A percentile compares a stretch with the other conserved stretches of the same genome.
Evolutionary conservation across 2,329 filamentous ascomycete species (phyloP).

Genomic region (Cordyceps sp.): DNA sequence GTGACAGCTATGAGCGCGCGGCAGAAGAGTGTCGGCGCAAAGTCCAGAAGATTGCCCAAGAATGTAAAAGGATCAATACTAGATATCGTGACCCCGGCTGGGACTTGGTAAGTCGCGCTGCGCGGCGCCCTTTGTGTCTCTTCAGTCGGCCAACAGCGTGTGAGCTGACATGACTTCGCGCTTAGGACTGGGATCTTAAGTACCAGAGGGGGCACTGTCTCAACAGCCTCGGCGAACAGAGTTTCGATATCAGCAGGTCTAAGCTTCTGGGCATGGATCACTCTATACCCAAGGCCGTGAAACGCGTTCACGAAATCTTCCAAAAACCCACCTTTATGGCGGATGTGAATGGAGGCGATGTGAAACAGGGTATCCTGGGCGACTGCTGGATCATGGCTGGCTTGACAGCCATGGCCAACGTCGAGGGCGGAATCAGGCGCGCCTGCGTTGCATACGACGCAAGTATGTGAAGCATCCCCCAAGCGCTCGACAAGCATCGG

Average conservation of each 20-base stretch:
- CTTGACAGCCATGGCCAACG: conserved; percentile 60
- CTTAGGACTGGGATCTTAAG: conserved; percentile 50
- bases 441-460: conserved; percentile 63
- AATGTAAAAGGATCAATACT: conserved; percentile 60
- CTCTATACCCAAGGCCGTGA: conserved; percentile 54
- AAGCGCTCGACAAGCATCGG: not conserved
- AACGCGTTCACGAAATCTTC: conserved; percentile 58
- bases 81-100: conserved; percentile 56
- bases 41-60: conserved; percentile 42
- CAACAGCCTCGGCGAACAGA: conserved; percentile 32
- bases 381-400: conserved; percentile 75
- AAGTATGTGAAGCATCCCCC: conserved; percentile 16
- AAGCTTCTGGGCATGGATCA: conserved; percentile 28
- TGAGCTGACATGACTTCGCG: conserved; percentile 5
- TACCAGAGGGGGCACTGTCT: conserved; percentile 40
- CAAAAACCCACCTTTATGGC: conserved; percentile 53
- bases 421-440: conserved; percentile 50
- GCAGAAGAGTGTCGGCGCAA: conserved; percentile 45
- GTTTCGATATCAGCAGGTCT: conserved; percentile 32
- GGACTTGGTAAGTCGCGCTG: conserved; percentile 31
- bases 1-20: conserved; percentile 44
- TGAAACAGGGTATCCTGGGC: conserved; percentile 63
- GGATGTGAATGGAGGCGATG: conserved; percentile 52
- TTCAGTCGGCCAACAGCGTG: no score
- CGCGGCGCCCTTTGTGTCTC: not conserved